Conservation (phyloP, 139 green algal species). For the Chlorella vulgaris region DNA sequence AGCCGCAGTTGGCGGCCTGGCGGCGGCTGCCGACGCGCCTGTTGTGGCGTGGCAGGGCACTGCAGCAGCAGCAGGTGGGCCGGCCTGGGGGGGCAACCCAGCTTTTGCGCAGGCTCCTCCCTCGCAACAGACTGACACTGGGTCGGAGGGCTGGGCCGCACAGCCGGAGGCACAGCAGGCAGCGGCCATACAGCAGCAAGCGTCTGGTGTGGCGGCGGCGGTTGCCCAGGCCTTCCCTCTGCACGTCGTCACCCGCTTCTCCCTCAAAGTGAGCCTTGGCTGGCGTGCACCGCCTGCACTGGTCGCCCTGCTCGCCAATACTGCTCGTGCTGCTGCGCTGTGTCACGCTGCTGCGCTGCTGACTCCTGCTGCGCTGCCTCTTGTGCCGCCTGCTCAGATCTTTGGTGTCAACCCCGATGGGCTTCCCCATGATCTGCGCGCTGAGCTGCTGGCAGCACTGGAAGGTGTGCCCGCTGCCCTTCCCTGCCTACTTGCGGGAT, state of each 20-base stretch:
- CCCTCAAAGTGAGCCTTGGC: not conserved
- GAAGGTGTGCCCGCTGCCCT: not conserved
- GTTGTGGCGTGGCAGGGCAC: too few relatives aligned
- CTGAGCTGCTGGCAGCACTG: slow-evolving; percentile 3
- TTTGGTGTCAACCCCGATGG: not conserved
- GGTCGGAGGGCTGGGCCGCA: not conserved
- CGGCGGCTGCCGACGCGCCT: not conserved
- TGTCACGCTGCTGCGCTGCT: too few relatives aligned
- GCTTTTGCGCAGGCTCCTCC: too few relatives aligned
- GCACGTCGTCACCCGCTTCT: slow-evolving; percentile 11
- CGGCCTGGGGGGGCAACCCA: too few relatives aligned
- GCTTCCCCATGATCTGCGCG: not conserved
- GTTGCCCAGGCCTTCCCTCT: not conserved
- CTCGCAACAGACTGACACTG: too few relatives aligned
- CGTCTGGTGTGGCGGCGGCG: not conserved
- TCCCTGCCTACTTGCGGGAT: too few relatives aligned
- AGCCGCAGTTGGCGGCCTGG: not conserved
- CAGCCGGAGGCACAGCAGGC: not conserved
- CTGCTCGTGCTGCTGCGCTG: too few relatives aligned
- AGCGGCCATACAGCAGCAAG: not conserved
- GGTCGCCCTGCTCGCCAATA: too few relatives aligned
- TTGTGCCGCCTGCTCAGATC: slow-evolving; percentile 1
- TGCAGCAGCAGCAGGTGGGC: not conserved
- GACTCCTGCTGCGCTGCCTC: not conserved
- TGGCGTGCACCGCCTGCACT: too few relatives aligned